These are phyloP conservation scores for Chaetothyriales sp. DNA, from an alignment of 2,329 filamentous ascomycete genomes.

Conservation along the genomic window DNA sequence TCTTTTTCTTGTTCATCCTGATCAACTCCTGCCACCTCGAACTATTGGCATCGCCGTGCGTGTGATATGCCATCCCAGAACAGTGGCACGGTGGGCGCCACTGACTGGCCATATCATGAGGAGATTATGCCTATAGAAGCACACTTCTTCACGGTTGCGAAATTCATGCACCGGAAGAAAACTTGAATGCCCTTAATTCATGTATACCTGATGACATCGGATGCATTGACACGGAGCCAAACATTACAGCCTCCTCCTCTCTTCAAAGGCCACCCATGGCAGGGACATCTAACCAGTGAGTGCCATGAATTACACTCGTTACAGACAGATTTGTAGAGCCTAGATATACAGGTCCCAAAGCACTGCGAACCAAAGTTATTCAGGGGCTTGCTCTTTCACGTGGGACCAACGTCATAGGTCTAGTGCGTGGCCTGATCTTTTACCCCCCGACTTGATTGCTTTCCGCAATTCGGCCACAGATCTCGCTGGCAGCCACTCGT, in stretches of 20 bases:
- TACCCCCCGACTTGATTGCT: too few relatives aligned
- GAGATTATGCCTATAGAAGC: not conserved
- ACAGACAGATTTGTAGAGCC: not conserved
- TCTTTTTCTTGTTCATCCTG: slow-evolving; percentile 1
- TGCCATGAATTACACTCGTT: not conserved
- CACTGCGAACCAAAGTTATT: too few relatives aligned
- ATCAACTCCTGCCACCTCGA: not conserved
- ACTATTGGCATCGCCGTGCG: too few relatives aligned
- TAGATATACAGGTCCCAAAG: too few relatives aligned
- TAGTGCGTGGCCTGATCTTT: not conserved
- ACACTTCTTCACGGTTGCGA: not conserved
- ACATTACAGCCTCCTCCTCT: not conserved
- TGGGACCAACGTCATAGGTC: too few relatives aligned
- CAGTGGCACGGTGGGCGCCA: not conserved
- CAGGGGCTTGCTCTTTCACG: too few relatives aligned
- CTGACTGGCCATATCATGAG: not conserved
- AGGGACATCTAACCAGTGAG: not conserved
- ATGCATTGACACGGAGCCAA: too few relatives aligned
- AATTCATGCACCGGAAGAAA: not conserved
- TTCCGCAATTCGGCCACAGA: not conserved
- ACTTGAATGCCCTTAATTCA: not conserved
- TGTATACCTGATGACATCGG: not conserved
- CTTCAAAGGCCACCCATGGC: not conserved
- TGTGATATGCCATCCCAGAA: not conserved
- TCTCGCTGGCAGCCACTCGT: not conserved